phyloP scores from a whole-genome alignment of 192 early-diverging fungal species.

The Mortierella hygrophila region DNA sequence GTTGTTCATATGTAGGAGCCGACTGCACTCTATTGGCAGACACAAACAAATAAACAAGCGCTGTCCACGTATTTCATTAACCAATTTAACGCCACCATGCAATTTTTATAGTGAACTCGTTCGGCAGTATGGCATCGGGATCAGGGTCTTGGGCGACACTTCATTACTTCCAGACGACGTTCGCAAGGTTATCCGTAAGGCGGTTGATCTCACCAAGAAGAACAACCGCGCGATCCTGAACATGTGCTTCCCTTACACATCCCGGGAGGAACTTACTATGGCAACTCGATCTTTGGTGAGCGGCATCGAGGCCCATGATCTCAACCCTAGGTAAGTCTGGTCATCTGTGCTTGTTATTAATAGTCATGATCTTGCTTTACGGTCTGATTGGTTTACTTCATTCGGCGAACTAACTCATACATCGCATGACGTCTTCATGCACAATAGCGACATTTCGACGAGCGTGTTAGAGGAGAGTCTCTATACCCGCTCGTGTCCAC shows the following conservation, averaged over 20 bases:
- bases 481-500: slow-evolving; percentile 74
- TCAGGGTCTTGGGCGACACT: slow-evolving; percentile 88
- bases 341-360: no score
- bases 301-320: slow-evolving; percentile 67
- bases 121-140: slow-evolving; percentile 73
- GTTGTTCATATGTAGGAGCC: background rate
- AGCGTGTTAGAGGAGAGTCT: slow-evolving; percentile 69
- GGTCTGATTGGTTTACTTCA: background rate
- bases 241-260: slow-evolving; percentile 93
- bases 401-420: background rate
- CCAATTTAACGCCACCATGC: background rate
- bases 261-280: slow-evolving; percentile 89
- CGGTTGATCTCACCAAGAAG: slow-evolving; percentile 73
- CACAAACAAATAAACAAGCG: background rate
- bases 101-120: slow-evolving; percentile 74
- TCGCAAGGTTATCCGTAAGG: slow-evolving; percentile 66
- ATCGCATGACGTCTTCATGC: background rate
- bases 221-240: slow-evolving; percentile 86
- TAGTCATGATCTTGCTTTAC: no score
- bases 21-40: background rate
- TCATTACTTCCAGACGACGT: slow-evolving; percentile 77
- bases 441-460: slow-evolving; percentile 73
- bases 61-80: background rate
- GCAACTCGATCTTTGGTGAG: slow-evolving; percentile 71
- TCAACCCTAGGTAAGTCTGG: slow-evolving; percentile 31